Conservation (phyloP, 1,139 yeast species). For the Arxiozyma slooffiae region DNA sequence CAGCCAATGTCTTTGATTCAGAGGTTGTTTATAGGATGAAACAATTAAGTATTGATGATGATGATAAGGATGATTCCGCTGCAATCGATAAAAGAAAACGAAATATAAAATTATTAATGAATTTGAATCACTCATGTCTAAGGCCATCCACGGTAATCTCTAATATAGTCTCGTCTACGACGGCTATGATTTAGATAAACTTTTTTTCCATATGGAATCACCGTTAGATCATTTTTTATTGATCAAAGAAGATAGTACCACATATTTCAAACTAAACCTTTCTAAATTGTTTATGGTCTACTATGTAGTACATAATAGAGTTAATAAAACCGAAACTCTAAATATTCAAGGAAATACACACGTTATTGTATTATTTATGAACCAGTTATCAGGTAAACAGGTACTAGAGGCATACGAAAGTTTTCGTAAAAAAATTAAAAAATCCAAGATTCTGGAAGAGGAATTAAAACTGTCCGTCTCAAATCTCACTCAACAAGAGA, state of each 20-base stretch:
- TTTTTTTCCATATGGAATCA: conserved; percentile 73
- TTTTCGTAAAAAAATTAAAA: conserved; percentile 55
- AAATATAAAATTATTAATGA: conserved; percentile 1
- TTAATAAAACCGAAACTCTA: conserved; percentile 19
- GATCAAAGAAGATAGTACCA: conserved; percentile 77
- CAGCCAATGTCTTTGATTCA: not conserved
- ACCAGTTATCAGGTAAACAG: conserved; percentile 54
- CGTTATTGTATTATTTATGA: conserved; percentile 57
- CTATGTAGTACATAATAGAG: conserved; percentile 64
- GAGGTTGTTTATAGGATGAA: conserved; percentile 5
- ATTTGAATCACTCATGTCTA: conserved; percentile 43
- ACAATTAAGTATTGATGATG: conserved; percentile 4
- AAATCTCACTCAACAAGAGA: conserved; percentile 37
- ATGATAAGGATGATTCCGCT: not conserved
- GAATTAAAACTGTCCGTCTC: conserved; percentile 60
- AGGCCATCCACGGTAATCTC: conserved; percentile 73
- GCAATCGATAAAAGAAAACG: not conserved
- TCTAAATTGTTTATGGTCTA: conserved; percentile 67
- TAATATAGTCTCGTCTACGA: conserved; percentile 75
- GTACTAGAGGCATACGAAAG: conserved; percentile 77
- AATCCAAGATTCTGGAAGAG: conserved; percentile 46
- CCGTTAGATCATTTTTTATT: conserved; percentile 68
- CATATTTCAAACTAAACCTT: conserved; percentile 76
- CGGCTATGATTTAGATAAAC: conserved; percentile 58
- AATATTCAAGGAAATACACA: conserved; percentile 39